Evolutionary conservation across 225 moss, liverwort and hornwort genomes (phyloP).

Genomic region (Marchantia polymorpha): DNA sequence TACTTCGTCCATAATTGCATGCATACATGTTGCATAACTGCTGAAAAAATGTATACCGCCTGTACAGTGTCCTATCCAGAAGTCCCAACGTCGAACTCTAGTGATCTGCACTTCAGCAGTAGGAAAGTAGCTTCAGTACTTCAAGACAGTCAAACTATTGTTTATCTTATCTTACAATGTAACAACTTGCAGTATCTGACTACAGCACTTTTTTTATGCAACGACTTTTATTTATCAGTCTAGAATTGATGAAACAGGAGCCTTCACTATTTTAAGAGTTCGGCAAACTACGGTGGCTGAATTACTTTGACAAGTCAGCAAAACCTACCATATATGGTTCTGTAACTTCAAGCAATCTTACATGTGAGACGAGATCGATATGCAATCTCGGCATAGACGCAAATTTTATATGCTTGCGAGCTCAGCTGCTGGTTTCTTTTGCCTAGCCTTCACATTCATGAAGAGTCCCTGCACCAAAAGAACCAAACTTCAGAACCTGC

Average conservation of each 20-base stretch:
- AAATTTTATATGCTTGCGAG: conserved; percentile 13
- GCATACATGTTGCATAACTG: not conserved
- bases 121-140: not conserved
- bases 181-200: not conserved
- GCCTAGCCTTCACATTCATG: conserved; percentile 37
- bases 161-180: not conserved
- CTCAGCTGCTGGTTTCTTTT: conserved; percentile 25
- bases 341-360: not conserved
- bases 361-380: not conserved
- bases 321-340: not conserved
- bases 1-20: not conserved
- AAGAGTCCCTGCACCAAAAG: conserved; percentile 36
- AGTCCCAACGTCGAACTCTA: not conserved
- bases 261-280: too few species aligned
- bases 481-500: not conserved
- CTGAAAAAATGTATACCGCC: not conserved
- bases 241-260: not conserved
- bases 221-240: not conserved
- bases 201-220: too few species aligned
- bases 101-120: not conserved
- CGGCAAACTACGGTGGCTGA: not conserved
- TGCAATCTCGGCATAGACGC: too few species aligned
- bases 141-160: not conserved
- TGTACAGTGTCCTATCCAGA: not conserved
- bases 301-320: not conserved